These are phyloP conservation scores for Erucastrum elatum DNA, from an alignment of 345 rosid genomes.

Conservation along the genomic window DNA sequence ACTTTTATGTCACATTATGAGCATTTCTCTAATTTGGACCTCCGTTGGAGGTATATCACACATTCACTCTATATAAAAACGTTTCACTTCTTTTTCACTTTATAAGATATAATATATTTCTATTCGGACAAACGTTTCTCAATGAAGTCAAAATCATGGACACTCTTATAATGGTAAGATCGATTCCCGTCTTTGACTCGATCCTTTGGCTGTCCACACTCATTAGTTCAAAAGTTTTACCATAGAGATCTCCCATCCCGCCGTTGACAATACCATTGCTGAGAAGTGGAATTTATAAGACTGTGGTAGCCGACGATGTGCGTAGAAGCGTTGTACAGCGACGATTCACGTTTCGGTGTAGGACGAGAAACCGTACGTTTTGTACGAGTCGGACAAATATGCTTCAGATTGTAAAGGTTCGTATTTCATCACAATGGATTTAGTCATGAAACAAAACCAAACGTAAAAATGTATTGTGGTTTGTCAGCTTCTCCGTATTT, in stretches of 20 bases:
- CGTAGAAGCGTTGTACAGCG: not conserved
- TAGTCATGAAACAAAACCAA: no score
- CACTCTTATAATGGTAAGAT: no score
- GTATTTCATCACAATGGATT: not conserved
- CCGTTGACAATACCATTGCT: not conserved
- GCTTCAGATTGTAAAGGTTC: not conserved
- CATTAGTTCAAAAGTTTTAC: not conserved
- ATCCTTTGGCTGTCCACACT: not conserved
- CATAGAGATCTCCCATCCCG: not conserved
- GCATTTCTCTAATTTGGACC: no score
- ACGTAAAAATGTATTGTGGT: not conserved
- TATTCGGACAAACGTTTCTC: no score
- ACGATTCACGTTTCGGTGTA: not conserved
- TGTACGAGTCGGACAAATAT: slow-evolving; percentile 15
- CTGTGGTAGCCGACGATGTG: slow-evolving; percentile 2
- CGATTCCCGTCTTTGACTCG: not conserved
- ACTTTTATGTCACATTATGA: no score
- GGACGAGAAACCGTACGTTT: not conserved
- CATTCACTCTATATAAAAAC: no score
- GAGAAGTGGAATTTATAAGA: not conserved
- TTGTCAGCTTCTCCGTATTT: not conserved
- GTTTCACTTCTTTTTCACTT: no score
- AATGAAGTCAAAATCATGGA: no score
- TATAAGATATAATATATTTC: no score
- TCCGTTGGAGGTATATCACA: no score